Evolutionary conservation across 2,329 filamentous ascomycete genomes (phyloP).

Genomic region (Diaporthe citri): DNA sequence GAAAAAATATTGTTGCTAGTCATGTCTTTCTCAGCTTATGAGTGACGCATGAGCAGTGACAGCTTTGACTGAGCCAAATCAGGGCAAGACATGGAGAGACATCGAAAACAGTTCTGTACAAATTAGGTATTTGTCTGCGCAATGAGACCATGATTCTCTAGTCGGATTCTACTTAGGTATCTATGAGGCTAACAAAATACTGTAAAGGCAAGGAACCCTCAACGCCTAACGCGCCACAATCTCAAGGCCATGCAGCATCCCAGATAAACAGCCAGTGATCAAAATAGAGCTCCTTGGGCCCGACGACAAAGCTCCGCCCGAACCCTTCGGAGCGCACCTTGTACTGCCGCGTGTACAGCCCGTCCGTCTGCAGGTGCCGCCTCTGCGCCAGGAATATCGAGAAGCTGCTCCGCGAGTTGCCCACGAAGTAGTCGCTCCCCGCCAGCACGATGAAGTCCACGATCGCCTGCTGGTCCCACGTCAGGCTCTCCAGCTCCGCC

Average conservation of each 20-base stretch:
- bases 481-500: slow-evolving; percentile 52
- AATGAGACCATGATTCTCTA: not conserved
- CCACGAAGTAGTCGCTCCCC: slow-evolving; percentile 55
- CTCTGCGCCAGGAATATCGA: slow-evolving; percentile 61
- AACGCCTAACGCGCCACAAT: not conserved
- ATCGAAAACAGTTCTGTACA: no score
- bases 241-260: slow-evolving; percentile 58
- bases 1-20: not conserved
- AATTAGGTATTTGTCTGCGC: not conserved
- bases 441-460: slow-evolving; percentile 57
- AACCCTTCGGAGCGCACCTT: slow-evolving; percentile 57
- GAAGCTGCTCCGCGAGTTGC: slow-evolving; percentile 61
- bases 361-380: slow-evolving; percentile 56
- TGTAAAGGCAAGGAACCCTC: not conserved
- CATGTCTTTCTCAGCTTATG: not conserved
- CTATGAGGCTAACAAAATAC: not conserved
- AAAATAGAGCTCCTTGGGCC: slow-evolving; percentile 60
- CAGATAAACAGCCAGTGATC: slow-evolving; percentile 63
- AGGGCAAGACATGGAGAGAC: not conserved
- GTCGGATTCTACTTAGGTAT: not conserved
- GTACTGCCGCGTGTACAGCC: slow-evolving; percentile 58
- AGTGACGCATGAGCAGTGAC: not conserved
- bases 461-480: slow-evolving; percentile 60
- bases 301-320: slow-evolving; percentile 57
- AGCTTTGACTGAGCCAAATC: not conserved